phyloP scores from a whole-genome alignment of 768 basidiomycete genomes.

The Chalciporus pseudorubinellus region DNA sequence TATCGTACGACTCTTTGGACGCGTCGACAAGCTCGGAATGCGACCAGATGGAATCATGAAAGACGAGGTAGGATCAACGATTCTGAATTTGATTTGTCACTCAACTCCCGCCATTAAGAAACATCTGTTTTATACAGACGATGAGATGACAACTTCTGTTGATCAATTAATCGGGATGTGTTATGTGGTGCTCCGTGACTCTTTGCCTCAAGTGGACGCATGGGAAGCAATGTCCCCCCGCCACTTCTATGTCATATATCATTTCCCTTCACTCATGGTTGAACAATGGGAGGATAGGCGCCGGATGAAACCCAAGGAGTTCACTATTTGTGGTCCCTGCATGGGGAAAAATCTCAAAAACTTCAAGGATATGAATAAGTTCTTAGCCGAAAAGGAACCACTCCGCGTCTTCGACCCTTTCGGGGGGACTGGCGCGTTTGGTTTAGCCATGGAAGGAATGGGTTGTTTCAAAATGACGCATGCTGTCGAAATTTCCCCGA shows the following conservation, averaged over 20 bases:
- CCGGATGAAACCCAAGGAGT: conserved; percentile 32
- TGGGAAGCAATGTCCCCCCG: conserved; percentile 54
- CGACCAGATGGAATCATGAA: conserved; percentile 41
- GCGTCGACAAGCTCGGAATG: conserved; percentile 38
- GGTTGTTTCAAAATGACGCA: conserved; percentile 60
- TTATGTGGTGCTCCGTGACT: conserved; percentile 41
- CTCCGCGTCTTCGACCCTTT: conserved; percentile 43
- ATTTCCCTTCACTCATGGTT: conserved; percentile 43
- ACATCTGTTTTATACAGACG: conserved; percentile 60
- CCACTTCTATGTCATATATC: conserved; percentile 58
- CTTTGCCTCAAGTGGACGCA: conserved; percentile 33
- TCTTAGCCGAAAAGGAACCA: conserved; percentile 20
- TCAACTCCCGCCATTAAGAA: conserved; percentile 37
- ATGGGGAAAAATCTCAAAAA: conserved; percentile 29
- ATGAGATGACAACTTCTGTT: conserved; percentile 32
- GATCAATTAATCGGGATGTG: conserved; percentile 48
- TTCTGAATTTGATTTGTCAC: background rate
- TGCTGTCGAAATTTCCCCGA: conserved; percentile 72
- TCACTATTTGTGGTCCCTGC: conserved; percentile 50
- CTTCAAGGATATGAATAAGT: conserved; percentile 34
- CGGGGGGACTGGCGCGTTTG: conserved; percentile 57
- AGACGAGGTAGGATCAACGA: conserved; percentile 50
- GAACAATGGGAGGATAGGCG: conserved; percentile 37
- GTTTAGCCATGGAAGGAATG: conserved; percentile 51
- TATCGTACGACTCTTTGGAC: conserved; percentile 46